These are phyloP conservation scores for Monosporascus sp. DNA, from an alignment of 2,329 filamentous ascomycete species.

Conservation along the genomic window DNA sequence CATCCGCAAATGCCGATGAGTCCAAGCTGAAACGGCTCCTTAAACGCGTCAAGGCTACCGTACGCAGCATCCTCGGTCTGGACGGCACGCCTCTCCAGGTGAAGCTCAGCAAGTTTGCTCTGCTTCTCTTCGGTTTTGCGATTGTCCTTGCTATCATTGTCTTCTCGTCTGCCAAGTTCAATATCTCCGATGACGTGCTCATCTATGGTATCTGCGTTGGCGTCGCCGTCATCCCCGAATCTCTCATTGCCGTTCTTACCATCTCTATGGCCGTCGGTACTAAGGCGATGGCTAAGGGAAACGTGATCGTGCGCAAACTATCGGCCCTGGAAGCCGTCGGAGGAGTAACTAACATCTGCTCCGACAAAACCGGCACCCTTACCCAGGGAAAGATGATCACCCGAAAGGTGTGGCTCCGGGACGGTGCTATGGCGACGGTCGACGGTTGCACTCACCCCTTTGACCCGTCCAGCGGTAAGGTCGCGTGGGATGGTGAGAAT, in stretches of 20 bases:
- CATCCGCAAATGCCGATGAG: constrained; percentile 45
- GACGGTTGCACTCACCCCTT: constrained; percentile 54
- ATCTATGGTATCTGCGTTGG: constrained; percentile 48
- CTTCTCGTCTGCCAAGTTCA: constrained; percentile 53
- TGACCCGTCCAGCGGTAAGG: constrained; percentile 53
- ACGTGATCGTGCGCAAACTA: constrained; percentile 56
- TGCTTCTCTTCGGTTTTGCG: constrained; percentile 71
- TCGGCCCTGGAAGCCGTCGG: constrained; percentile 63
- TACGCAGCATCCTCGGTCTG: constrained; percentile 54
- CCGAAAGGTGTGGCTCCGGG: constrained; percentile 56
- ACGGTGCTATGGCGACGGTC: constrained; percentile 47
- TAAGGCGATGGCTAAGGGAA: constrained; percentile 49
- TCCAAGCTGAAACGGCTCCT: constrained; percentile 39
- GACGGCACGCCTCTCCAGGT: constrained; percentile 80
- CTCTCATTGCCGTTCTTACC: constrained; percentile 58
- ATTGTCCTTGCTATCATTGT: constrained; percentile 57
- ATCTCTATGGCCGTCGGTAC: constrained; percentile 57
- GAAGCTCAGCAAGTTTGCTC: constrained; percentile 79
- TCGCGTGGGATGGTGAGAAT: constrained; percentile 38
- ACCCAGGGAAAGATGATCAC: constrained; percentile 65
- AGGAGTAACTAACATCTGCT: constrained; percentile 66
- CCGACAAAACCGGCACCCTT: constrained; percentile 66
- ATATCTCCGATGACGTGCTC: constrained; percentile 51
- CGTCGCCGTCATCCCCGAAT: constrained; percentile 50
- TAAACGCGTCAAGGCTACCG: constrained; percentile 36